Conservation (phyloP, 2,329 filamentous ascomycete species). For the Fulvia fulva region DNA sequence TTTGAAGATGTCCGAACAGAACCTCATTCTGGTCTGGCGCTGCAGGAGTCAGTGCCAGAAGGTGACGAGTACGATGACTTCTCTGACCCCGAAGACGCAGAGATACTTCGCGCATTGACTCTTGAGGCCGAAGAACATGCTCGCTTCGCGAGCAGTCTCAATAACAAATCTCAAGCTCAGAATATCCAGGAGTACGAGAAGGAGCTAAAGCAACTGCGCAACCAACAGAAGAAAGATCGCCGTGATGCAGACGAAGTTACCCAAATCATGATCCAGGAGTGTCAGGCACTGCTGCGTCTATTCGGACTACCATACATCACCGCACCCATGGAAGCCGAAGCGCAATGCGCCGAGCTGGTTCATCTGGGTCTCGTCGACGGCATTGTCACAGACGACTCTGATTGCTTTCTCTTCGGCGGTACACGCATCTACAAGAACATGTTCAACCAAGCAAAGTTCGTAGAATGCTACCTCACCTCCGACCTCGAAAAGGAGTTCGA, state of each 20-base stretch:
- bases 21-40: conserved; percentile 31
- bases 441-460: conserved; percentile 98
- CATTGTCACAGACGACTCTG: conserved; percentile 95
- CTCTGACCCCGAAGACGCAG: conserved; percentile 88
- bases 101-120: conserved; percentile 79
- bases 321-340: conserved; percentile 97
- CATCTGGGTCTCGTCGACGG: conserved; percentile 84
- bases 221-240: conserved; percentile 94
- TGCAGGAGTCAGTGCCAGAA: conserved; percentile 26
- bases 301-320: conserved; percentile 97
- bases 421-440: conserved; percentile 98
- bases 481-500: conserved; percentile 89
- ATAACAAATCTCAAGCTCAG: conserved; percentile 66
- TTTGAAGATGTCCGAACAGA: conserved; percentile 28
- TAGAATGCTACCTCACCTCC: conserved; percentile 83
- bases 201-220: conserved; percentile 80
- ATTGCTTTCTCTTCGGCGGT: conserved; percentile 94
- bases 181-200: conserved; percentile 77
- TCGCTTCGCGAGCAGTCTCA: conserved; percentile 83
- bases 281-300: conserved; percentile 80
- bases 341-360: conserved; percentile 92
- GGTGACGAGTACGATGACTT: conserved; percentile 43
- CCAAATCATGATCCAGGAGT: conserved; percentile 92
- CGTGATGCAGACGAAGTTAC: conserved; percentile 96
- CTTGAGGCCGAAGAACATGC: conserved; percentile 91